Conservation (phyloP, 371 early-diverging fungal genomes). For the Umbelopsis sp. region DNA sequence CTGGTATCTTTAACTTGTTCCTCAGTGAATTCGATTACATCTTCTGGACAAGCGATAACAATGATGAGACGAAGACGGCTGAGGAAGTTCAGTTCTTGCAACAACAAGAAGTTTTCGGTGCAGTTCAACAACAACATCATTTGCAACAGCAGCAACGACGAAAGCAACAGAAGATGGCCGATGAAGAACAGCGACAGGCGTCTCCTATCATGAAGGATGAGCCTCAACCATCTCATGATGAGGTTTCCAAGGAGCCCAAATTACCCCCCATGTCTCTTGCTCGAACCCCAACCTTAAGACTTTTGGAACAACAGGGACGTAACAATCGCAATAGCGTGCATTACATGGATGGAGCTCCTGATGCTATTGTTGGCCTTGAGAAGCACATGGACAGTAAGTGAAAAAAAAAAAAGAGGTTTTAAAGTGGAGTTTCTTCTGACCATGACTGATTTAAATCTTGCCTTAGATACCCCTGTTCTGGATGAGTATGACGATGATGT, state of each 20-base stretch:
- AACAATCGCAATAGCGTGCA: conserved; percentile 51
- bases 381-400: conserved; percentile 32
- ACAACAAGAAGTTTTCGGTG: conserved; percentile 11
- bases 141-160: conserved; percentile 9
- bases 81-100: conserved; percentile 18
- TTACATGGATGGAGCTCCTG: conserved; percentile 48
- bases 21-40: conserved; percentile 88
- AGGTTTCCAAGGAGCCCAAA: not conserved
- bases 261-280: not conserved
- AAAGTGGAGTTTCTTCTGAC: no score
- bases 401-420: not conserved
- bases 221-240: not conserved
- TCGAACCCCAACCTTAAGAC: not conserved
- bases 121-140: conserved; percentile 11
- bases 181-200: not conserved
- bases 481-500: conserved; percentile 15
- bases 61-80: conserved; percentile 4
- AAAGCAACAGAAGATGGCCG: not conserved
- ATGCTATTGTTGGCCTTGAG: conserved; percentile 47
- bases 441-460: no score
- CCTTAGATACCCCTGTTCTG: conserved; percentile 5
- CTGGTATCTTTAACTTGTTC: conserved; percentile 85
- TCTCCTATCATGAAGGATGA: not conserved
- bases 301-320: conserved; percentile 23
- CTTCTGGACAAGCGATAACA: conserved; percentile 70